These are phyloP conservation scores for Mediolabrus comicus DNA, from an alignment of 108 stramenopile species.

Conservation along the genomic window DNA sequence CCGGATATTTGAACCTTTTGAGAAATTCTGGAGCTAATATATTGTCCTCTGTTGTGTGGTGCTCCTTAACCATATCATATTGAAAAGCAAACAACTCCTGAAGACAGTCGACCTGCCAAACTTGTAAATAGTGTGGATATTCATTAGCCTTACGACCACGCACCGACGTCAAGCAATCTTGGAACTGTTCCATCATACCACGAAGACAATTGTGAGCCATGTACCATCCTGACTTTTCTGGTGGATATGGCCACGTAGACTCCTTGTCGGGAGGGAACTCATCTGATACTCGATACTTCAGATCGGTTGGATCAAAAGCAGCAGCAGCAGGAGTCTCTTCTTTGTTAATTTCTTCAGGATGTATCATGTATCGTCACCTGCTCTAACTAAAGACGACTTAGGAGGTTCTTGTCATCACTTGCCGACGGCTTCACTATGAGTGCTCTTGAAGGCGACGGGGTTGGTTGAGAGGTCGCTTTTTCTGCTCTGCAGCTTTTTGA, in stretches of 20 bases:
- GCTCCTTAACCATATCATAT: constrained; percentile 32
- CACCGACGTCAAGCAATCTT: constrained; percentile 20
- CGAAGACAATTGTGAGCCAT: constrained; percentile 50
- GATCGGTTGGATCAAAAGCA: constrained; percentile 35
- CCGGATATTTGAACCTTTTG: constrained; percentile 40
- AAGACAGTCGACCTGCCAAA: constrained; percentile 36
- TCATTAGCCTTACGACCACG: constrained; percentile 1
- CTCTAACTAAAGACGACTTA: too few relatives aligned
- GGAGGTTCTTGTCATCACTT: too few relatives aligned
- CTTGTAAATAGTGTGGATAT: not conserved
- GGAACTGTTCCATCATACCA: constrained; percentile 26
- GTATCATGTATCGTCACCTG: too few relatives aligned
- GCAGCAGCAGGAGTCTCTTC: too few relatives aligned
- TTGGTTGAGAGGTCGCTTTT: too few relatives aligned
- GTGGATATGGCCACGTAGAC: constrained; percentile 37
- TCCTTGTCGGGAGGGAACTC: constrained; percentile 46
- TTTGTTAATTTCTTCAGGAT: constrained; percentile 36
- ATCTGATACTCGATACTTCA: constrained; percentile 20
- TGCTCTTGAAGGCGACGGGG: too few relatives aligned
- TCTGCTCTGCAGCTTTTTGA: too few relatives aligned
- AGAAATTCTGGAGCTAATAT: constrained; percentile 40
- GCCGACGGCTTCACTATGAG: too few relatives aligned
- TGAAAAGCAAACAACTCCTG: constrained; percentile 32
- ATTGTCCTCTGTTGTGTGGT: constrained; percentile 52
- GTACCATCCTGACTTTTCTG: constrained; percentile 42